Conservation (phyloP, 768 basidiomycete genomes). For the Auricularia sp. region DNA sequence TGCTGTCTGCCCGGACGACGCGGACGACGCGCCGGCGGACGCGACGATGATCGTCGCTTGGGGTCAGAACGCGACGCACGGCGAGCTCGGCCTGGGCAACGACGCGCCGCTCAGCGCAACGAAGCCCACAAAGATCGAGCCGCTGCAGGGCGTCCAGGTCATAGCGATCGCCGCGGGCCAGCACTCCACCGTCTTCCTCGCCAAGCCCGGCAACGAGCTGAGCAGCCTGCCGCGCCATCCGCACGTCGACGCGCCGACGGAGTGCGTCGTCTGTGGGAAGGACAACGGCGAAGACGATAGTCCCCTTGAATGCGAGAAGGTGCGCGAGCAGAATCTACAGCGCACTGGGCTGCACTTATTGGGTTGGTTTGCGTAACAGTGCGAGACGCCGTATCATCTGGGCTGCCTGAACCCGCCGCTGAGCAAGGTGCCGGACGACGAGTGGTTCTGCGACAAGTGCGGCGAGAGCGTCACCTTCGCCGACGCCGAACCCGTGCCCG, state of each 20-base stretch:
- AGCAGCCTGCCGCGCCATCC: slow-evolving; percentile 78
- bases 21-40: slow-evolving; percentile 6
- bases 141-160: slow-evolving; percentile 70
- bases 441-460: slow-evolving; percentile 87
- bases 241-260: slow-evolving; percentile 53
- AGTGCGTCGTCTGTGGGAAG: slow-evolving; percentile 61
- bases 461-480: slow-evolving; percentile 29
- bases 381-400: slow-evolving; percentile 82
- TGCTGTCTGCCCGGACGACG: slow-evolving; percentile 64
- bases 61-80: slow-evolving; percentile 29
- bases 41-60: slow-evolving; percentile 76
- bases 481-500: background rate
- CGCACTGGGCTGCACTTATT: background rate
- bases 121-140: slow-evolving; percentile 61
- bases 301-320: slow-evolving; percentile 88
- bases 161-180: slow-evolving; percentile 79
- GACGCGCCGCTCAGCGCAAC: slow-evolving; percentile 81
- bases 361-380: slow-evolving; percentile 34
- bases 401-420: slow-evolving; percentile 75
- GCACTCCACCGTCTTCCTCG: slow-evolving; percentile 78
- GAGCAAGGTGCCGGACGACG: slow-evolving; percentile 66
- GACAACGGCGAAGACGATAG: slow-evolving; percentile 64
- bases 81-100: slow-evolving; percentile 71
- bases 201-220: slow-evolving; percentile 59
- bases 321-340: slow-evolving; percentile 18